Evolutionary conservation across 2,329 filamentous ascomycete species (phyloP).

Genomic region (Lasiodiplodia sp.): DNA sequence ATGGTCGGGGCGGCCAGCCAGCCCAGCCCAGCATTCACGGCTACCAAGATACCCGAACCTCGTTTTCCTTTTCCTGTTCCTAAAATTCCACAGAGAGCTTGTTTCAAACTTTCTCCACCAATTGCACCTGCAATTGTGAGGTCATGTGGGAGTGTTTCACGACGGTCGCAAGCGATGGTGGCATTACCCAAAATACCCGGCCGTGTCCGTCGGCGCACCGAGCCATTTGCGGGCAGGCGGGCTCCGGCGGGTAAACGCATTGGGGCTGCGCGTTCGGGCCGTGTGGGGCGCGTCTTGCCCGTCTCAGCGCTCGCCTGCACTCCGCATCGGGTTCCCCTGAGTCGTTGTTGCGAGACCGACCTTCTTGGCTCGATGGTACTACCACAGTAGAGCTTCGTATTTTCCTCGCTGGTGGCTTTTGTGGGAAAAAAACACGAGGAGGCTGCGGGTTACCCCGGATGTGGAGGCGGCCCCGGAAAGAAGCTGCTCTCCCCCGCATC

Average conservation of each 20-base stretch:
- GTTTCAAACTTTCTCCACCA: slow-evolving; percentile 26
- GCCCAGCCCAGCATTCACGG: too few species aligned
- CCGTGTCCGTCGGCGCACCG: neutral
- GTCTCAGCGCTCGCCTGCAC: neutral
- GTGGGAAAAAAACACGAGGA: too few species aligned
- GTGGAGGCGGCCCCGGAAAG: too few species aligned
- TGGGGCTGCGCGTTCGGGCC: neutral
- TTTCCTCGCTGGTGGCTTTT: too few species aligned
- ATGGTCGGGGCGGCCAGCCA: neutral
- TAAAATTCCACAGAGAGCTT: neutral
- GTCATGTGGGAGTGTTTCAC: slow-evolving; percentile 19
- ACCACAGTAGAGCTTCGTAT: neutral
- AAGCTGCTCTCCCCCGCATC: too few species aligned
- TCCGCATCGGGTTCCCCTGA: neutral
- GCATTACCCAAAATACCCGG: slow-evolving; percentile 18
- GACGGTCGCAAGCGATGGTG: slow-evolving; percentile 2
- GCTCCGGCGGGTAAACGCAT: too few species aligned
- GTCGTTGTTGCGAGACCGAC: neutral
- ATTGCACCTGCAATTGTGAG: slow-evolving; percentile 7
- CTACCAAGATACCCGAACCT: too few species aligned
- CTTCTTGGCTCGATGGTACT: neutral
- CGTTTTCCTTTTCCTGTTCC: too few species aligned
- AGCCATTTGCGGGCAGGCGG: neutral
- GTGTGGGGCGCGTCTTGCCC: neutral
- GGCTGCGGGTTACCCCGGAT: too few species aligned